Base-by-base conservation (phyloP, 257 asterid genomes). In the Rehmannia glutinosa region DNA sequence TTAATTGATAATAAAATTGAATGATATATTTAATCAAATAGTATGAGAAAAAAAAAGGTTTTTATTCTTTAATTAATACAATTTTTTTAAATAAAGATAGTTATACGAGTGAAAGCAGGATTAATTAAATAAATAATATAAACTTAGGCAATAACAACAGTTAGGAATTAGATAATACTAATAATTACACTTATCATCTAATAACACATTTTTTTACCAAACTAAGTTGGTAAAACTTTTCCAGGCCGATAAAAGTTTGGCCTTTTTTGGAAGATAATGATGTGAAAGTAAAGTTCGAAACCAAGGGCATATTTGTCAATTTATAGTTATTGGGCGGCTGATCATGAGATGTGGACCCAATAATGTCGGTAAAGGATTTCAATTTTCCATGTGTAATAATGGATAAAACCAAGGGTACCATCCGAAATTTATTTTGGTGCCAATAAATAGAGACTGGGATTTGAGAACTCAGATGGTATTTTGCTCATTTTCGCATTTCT, bases 371-470 rank as follows among this genome's bases (percentile, higher is more conserved):
- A 65, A 68, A 38, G 62, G 66, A 62, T 52, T 28, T 43, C 21
- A n/a, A n/a, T n/a, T n/a, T n/a, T n/a, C n/a, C 39, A 35, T 55
- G 36, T 36, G 76, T 67, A 76, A 70, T 62, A 73, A 45, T 28
- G 64, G 62, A 62, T 13, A 70, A 73, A 66, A 57, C 36, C 20
- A 70, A 45, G 81, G 82, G 76, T n/a, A n/a, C n/a, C 16, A 62
- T n/a, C n/a, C n/a, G n/a, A n/a, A n/a, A n/a, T n/a, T 17, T 28
- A 2, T 11, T 61, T 27, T 28, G 65, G 53, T 45, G 13, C 58
- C 67, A 20, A 79, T 82, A 76, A 73, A 74, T 79, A 77, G 25
- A 20, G 58, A 47, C 52, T 21, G 75, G 66, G 15, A n/a, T 47
- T 30, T 23, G 58, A 6, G n/a, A 50, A 30, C 43, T 13, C 28